Conservation (phyloP, 768 basidiomycete species). For the Termitomyces titanicus region DNA sequence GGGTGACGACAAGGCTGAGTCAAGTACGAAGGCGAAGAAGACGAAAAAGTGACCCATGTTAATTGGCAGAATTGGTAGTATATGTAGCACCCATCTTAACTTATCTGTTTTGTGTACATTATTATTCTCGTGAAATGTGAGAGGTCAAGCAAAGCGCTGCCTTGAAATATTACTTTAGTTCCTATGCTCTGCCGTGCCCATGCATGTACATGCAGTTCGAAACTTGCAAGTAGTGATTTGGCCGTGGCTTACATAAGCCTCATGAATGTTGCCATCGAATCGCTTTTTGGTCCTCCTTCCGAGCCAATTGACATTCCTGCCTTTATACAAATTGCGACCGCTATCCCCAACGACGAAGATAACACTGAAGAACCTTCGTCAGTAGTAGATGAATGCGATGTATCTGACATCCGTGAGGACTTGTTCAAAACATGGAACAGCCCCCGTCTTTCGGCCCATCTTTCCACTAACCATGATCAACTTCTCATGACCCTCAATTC, state of each 20-base stretch:
- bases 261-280: conserved; percentile 33
- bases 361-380: conserved; percentile 13
- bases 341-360: conserved; percentile 4
- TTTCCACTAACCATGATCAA: conserved; percentile 50
- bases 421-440: conserved; percentile 48
- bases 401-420: conserved; percentile 44
- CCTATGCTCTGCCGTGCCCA: no score
- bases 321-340: conserved; percentile 36
- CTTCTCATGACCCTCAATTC: conserved; percentile 31
- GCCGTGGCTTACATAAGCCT: conserved; percentile 8
- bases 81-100: conserved; percentile 9
- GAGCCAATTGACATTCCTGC: conserved; percentile 43
- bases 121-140: no score
- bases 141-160: no score
- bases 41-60: conserved; percentile 29
- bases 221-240: no score
- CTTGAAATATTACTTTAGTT: no score
- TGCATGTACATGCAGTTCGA: no score
- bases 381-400: conserved; percentile 35
- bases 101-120: conserved; percentile 7
- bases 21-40: conserved; percentile 32
- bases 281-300: conserved; percentile 63
- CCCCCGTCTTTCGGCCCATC: conserved; percentile 54
- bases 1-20: conserved; percentile 39
- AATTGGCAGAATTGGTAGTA: no score